phyloP scores from a whole-genome alignment of 495 filamentous ascomycete genomes.

The Penicillium verhagenii region DNA sequence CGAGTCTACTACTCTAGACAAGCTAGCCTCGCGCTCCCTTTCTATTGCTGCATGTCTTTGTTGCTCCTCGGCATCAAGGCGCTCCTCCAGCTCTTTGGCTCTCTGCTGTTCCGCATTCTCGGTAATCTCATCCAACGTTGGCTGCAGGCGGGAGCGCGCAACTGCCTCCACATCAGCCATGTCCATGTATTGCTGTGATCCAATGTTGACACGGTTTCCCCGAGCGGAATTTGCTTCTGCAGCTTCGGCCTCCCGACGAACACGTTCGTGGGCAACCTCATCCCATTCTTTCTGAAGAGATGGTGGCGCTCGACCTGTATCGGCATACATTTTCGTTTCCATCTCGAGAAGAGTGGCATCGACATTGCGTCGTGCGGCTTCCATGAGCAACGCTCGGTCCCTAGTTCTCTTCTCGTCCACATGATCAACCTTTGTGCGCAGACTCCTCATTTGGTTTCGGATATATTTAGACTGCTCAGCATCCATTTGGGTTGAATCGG shows the following conservation, averaged over 20 bases:
- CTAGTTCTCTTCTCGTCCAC: constrained; percentile 73
- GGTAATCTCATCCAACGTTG: constrained; percentile 86
- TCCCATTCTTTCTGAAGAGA: constrained; percentile 75
- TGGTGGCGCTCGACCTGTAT: constrained; percentile 74
- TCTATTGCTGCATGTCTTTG: constrained; percentile 43
- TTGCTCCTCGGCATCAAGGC: constrained; percentile 53
- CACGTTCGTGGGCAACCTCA: constrained; percentile 64
- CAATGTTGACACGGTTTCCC: constrained; percentile 71
- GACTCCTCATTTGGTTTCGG: constrained; percentile 73
- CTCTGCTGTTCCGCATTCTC: constrained; percentile 68
- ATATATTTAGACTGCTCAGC: constrained; percentile 68
- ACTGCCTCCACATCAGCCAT: constrained; percentile 77
- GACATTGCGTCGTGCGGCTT: constrained; percentile 81
- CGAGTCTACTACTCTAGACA: constrained; percentile 42
- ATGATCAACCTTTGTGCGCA: constrained; percentile 63
- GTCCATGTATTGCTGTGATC: constrained; percentile 76
- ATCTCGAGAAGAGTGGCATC: constrained; percentile 71
- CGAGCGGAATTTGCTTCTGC: constrained; percentile 55
- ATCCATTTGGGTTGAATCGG: constrained; percentile 60
- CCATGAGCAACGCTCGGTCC: constrained; percentile 73
- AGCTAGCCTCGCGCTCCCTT: constrained; percentile 56
- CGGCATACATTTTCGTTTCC: constrained; percentile 72
- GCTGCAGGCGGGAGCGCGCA: constrained; percentile 77
- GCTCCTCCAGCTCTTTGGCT: constrained; percentile 56
- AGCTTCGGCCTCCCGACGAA: constrained; percentile 60